A percentile compares a stretch with the other conserved stretches of the same genome.
These are phyloP conservation scores for Leavenworthia alabamica DNA, from an alignment of 345 rosid species.

Conservation along the genomic window DNA sequence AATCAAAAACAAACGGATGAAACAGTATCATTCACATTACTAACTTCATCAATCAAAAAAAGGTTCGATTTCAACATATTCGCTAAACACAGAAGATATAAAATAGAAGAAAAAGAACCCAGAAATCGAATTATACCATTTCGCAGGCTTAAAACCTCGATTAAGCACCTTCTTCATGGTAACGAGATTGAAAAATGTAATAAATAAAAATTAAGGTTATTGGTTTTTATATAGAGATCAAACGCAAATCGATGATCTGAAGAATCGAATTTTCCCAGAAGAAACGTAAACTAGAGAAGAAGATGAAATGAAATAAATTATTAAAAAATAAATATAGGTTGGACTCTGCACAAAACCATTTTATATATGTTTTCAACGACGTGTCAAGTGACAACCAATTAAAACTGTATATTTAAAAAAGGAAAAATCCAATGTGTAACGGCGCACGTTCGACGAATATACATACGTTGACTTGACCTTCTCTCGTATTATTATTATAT, in stretches of 20 bases:
- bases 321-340: background rate
- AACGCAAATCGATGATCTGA: background rate
- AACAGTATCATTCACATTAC: background rate
- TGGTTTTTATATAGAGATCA: background rate
- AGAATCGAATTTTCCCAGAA: conserved; percentile 17
- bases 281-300: conserved; percentile 14
- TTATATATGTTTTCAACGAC: background rate
- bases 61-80: background rate
- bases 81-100: background rate
- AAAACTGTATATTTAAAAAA: background rate
- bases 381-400: conserved; percentile 2
- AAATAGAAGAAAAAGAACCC: background rate
- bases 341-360: conserved; percentile 3
- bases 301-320: background rate
- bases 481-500: too few species aligned
- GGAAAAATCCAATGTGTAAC: background rate
- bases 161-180: conserved; percentile 43
- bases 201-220: background rate
- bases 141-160: conserved; percentile 81
- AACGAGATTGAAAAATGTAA: background rate
- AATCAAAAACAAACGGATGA: background rate
- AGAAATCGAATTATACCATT: conserved; percentile 50
- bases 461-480: conserved; percentile 1
- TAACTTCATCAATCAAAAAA: background rate
- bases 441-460: background rate